These are phyloP conservation scores for Taphrina pruni DNA, from an alignment of 1,139 yeast species.

Conservation along the genomic window DNA sequence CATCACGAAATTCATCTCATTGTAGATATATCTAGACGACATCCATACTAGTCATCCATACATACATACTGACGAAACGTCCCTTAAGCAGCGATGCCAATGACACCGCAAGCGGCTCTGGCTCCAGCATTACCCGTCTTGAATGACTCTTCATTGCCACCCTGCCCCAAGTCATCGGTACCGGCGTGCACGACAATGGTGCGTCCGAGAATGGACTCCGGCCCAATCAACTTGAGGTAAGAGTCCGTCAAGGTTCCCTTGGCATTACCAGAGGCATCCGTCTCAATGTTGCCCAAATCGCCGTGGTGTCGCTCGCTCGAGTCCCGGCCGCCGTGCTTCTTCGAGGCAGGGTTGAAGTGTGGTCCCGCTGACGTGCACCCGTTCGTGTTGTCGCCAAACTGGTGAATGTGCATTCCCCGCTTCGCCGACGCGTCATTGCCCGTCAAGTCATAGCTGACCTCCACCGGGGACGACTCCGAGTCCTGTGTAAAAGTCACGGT, in stretches of 20 bases:
- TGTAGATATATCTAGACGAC: background rate
- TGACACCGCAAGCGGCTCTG: slow-evolving; percentile 99
- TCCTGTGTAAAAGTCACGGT: slow-evolving; percentile 83
- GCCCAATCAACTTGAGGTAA: slow-evolving; percentile 80
- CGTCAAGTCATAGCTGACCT: slow-evolving; percentile 80
- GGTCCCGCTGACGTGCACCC: slow-evolving; percentile 99
- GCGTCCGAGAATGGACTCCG: slow-evolving; percentile 88
- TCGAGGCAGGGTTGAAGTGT: slow-evolving; percentile 92
- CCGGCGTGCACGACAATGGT: slow-evolving; percentile 96
- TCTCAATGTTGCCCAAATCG: slow-evolving; percentile 90
- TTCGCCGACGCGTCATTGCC: slow-evolving; percentile 87
- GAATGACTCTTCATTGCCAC: slow-evolving; percentile 90
- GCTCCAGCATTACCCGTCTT: slow-evolving; percentile 99
- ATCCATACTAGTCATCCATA: too few species aligned
- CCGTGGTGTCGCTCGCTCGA: slow-evolving; percentile 93
- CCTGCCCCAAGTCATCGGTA: slow-evolving; percentile 93
- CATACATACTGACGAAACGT: too few species aligned
- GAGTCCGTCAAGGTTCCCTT: slow-evolving; percentile 83
- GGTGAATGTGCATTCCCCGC: slow-evolving; percentile 98
- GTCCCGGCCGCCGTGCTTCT: slow-evolving; percentile 93
- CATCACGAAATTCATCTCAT: too few species aligned
- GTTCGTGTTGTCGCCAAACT: slow-evolving; percentile 98
- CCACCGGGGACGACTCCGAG: slow-evolving; percentile 78
- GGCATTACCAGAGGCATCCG: slow-evolving; percentile 86
- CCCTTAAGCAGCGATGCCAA: slow-evolving; percentile 62